These are phyloP conservation scores for Ceratocystiopsis minuta DNA, from an alignment of 2,329 filamentous ascomycete species.

Conservation along the genomic window DNA sequence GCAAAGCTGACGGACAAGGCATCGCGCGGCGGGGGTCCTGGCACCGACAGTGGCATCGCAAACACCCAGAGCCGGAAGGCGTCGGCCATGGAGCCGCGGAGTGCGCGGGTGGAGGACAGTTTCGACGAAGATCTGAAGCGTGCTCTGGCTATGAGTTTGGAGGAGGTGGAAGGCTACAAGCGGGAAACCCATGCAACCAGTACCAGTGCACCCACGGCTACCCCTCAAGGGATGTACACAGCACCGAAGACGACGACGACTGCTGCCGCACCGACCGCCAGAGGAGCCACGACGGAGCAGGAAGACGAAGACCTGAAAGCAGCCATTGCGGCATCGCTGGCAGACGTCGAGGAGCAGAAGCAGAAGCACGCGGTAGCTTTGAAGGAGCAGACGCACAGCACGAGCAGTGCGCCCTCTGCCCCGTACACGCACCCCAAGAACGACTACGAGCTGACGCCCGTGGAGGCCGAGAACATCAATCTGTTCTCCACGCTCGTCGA, in stretches of 20 bases:
- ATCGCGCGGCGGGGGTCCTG: constrained; percentile 20
- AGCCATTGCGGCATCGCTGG: constrained; percentile 83
- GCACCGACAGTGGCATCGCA: constrained; percentile 14
- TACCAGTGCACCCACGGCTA: too few species aligned
- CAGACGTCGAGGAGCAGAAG: constrained; percentile 98
- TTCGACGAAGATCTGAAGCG: constrained; percentile 92
- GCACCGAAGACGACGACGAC: not conserved
- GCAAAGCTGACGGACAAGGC: constrained; percentile 68
- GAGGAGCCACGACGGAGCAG: constrained; percentile 35
- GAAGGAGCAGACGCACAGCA: constrained; percentile 54
- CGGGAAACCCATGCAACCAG: too few species aligned
- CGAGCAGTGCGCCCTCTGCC: constrained; percentile 28
- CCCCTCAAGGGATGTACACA: too few species aligned
- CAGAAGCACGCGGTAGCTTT: constrained; percentile 69
- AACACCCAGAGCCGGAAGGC: constrained; percentile 26
- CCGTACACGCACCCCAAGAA: constrained; percentile 56
- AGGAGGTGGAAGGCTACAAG: constrained; percentile 63
- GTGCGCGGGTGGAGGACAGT: constrained; percentile 69
- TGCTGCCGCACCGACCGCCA: constrained; percentile 5
- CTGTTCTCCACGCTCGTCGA: constrained; percentile 89
- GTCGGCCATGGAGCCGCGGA: constrained; percentile 69
- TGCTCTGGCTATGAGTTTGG: constrained; percentile 89
- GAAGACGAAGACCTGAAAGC: constrained; percentile 88
- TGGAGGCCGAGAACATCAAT: constrained; percentile 96
- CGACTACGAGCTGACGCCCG: constrained; percentile 81